A percentile compares a stretch with the other conserved stretches of the same genome.
phyloP scores from a whole-genome alignment of 148 eudicot species.

The Silene conica region DNA sequence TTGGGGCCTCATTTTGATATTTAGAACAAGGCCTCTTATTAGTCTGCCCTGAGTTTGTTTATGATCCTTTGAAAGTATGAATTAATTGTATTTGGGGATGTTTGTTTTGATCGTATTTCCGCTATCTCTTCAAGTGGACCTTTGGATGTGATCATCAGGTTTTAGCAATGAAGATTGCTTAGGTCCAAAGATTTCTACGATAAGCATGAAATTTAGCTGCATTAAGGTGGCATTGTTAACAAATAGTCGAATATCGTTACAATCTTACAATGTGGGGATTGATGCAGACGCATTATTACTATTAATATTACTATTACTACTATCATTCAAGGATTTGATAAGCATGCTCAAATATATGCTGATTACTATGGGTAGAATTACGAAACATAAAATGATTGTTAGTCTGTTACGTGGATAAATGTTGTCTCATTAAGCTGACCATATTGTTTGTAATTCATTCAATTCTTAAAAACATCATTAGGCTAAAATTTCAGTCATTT shows the following conservation, averaged over 20 bases:
- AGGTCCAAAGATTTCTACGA: too few relatives aligned
- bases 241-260: not conserved
- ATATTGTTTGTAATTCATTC: not conserved
- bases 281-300: too few relatives aligned
- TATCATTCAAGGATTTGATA: not conserved
- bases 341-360: not conserved
- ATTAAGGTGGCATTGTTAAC: too few relatives aligned
- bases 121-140: not conserved
- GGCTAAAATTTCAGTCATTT: not conserved
- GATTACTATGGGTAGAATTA: not conserved
- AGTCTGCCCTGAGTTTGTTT: not conserved
- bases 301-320: too few relatives aligned
- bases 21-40: too few relatives aligned
- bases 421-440: not conserved
- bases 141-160: not conserved
- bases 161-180: too few relatives aligned
- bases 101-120: not conserved
- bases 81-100: not conserved
- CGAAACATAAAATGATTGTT: not conserved
- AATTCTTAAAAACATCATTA: not conserved
- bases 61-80: not conserved
- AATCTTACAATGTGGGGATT: not conserved
- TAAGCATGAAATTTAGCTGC: not conserved
- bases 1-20: too few relatives aligned
- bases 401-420: not conserved